A percentile compares a stretch with the other conserved stretches of the same genome.
phyloP scores from a whole-genome alignment of 2,329 filamentous ascomycete species.

The Talaromyces sp. region DNA sequence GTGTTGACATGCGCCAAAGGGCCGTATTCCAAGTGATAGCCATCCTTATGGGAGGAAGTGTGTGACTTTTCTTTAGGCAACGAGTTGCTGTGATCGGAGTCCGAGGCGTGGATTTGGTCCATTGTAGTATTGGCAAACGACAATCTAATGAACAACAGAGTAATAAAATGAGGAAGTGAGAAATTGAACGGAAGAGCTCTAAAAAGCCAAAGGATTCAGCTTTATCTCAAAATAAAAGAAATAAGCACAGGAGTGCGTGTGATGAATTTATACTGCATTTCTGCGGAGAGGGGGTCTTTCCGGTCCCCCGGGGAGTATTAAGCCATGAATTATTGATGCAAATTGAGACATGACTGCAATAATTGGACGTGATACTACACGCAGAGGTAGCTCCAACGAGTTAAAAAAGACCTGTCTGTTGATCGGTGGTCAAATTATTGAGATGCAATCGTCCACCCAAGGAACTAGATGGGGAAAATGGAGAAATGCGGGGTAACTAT shows the following conservation, averaged over 20 bases:
- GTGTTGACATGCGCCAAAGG: conserved; percentile 41
- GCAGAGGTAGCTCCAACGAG: background rate
- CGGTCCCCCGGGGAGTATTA: background rate
- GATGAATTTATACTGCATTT: background rate
- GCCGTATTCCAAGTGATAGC: conserved; percentile 19
- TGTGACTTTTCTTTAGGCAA: background rate
- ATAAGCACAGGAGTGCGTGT: background rate
- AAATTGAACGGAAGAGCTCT: background rate
- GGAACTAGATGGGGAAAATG: background rate
- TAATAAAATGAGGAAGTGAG: background rate
- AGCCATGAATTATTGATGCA: background rate
- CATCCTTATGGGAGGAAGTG: background rate
- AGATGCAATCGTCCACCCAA: background rate
- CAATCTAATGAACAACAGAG: background rate
- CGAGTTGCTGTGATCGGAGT: background rate
- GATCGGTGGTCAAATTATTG: background rate
- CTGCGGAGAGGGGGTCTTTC: background rate
- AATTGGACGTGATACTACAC: background rate
- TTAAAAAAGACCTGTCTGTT: background rate
- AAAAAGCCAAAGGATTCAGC: background rate
- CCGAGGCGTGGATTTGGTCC: background rate
- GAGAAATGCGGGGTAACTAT: background rate
- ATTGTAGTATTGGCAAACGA: background rate
- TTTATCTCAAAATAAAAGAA: background rate
- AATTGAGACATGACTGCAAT: background rate